Evolutionary conservation across 1,284 basidiomycete genomes (phyloP), one percentile per base, ranked within the genome.

Genomic region (Mrakiaceae sp.): DNA sequence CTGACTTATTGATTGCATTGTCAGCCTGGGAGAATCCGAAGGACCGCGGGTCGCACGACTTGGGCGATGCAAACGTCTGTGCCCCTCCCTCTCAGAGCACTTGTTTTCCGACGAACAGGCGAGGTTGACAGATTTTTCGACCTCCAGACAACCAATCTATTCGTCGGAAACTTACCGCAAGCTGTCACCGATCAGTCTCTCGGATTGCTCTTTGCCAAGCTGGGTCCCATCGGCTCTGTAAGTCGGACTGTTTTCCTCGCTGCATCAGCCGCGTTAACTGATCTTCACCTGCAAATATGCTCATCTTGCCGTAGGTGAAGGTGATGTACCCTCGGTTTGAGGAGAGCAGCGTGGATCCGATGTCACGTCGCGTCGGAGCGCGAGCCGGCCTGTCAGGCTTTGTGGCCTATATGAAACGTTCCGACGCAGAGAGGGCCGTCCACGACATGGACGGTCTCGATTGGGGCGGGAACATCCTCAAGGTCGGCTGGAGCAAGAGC

Each of bases 401-500:
- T 71, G 94, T 98, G 3, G 89, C 92, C 0, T 98, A 87, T 76
- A 96, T 98, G 91, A 87, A 84, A 67, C 83, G 95, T 48, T 82
- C 82, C 67, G 91, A 95, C 71, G 95, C 96, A 2, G 93, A 98
- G 73, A 78, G 76, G 49, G 94, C 93, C 2, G 79, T 95, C 16
- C 84, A 86, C 39, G 87, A 94, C 71, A 82, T 89, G 60, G 94
- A 98, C 71, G 93, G 93, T 0, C 85, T 86, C 66, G 88, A 92
- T 59, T 98, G 93, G 93, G 88, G 87, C 65, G 93, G 91, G 0
- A 87, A 81, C 50, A 74, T 88, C 40, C 77, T 98, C 16, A 82
- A 88, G 42, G 87, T 94, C 12, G 90, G 91, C 16, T 98, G 95
- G 94, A 94, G 93, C 70, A 98, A 97, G 75, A 87, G 90, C 2